Evolutionary conservation across 306 rosid species (phyloP), one percentile per base, ranked within the genome.

Genomic region (Lathyrus oleraceus): DNA sequence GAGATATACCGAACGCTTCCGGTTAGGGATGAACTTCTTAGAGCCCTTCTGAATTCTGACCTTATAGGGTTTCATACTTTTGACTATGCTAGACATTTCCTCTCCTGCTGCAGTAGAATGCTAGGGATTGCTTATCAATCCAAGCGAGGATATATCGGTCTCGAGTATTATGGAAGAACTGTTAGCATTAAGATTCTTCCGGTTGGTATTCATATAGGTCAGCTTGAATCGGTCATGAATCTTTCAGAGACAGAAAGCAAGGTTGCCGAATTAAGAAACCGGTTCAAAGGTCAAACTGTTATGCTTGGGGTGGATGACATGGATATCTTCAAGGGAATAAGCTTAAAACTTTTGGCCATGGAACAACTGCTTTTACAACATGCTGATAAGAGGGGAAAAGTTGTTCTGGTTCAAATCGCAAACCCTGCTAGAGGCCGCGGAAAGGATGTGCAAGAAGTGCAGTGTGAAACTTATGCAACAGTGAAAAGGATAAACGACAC

Each of bases 391-490:
- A 85, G 96, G 78, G 97, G 93, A 10, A 85, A 70, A 48, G 96
- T 87, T 73, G 97, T 91, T 65, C 76, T 91, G 20, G 85, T 91
- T 30, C 97, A 91, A 80, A 85, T 91, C 32, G 96, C 97, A 2
- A 91, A 91, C 82, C 96, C 97, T 6, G 97, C 97, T 30, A 84
- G 96, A 79, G 93, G 96, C 49, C 79, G 96, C 15, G 97, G 97
- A 44, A 91, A 83, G 75, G 96, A 88, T 47, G 96, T 91, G 16
- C 84, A 81, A 76, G 97, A 91, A 78, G 96, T 87, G 38, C 87
- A 78, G 60, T 71, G 80, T 53, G 97, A 91, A 79, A 87, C 96
- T 63, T 73, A 76, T 71, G 85, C 89, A 23, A 88, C 89, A 0
- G 93, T 82, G 72, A 77, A 77, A 59, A 80, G 89, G 79, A 87